Evolutionary conservation across 208 protist species (phyloP).

Genomic region (Strigomonas galati): DNA sequence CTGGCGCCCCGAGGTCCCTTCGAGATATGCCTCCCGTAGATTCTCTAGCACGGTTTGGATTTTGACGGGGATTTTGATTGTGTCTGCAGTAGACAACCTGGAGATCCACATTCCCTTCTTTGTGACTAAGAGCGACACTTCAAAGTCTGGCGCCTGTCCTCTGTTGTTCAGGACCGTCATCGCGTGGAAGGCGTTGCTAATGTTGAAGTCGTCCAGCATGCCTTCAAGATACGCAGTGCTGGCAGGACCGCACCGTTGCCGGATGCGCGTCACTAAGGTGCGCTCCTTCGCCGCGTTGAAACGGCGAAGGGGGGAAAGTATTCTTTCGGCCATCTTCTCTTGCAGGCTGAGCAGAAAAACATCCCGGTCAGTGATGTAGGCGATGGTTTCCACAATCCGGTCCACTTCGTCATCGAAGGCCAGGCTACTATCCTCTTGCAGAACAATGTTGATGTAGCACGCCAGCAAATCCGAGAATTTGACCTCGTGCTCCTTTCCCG

Average conservation of each 20-base stretch:
- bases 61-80: conserved; percentile 27
- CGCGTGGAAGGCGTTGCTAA: conserved; percentile 42
- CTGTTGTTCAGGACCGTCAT: conserved; percentile 36
- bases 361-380: conserved; percentile 75
- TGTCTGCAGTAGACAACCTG: conserved; percentile 27
- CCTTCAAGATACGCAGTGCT: conserved; percentile 81
- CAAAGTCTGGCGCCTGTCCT: conserved; percentile 32
- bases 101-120: conserved; percentile 85
- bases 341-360: conserved; percentile 65
- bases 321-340: conserved; percentile 77
- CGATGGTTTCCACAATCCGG: conserved; percentile 49
- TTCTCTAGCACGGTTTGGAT: conserved; percentile 44
- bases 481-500: background rate
- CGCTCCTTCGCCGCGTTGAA: conserved; percentile 68
- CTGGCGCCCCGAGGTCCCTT: conserved; percentile 48
- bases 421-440: conserved; percentile 40
- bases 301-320: conserved; percentile 58
- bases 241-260: conserved; percentile 57
- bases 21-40: conserved; percentile 61
- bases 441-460: conserved; percentile 64
- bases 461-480: conserved; percentile 76
- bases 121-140: conserved; percentile 51
- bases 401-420: conserved; percentile 51
- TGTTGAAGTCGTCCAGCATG: conserved; percentile 81
- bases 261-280: conserved; percentile 60